phyloP scores from a whole-genome alignment of 2,329 filamentous ascomycete species.

The Tolypocladium paradoxum region DNA sequence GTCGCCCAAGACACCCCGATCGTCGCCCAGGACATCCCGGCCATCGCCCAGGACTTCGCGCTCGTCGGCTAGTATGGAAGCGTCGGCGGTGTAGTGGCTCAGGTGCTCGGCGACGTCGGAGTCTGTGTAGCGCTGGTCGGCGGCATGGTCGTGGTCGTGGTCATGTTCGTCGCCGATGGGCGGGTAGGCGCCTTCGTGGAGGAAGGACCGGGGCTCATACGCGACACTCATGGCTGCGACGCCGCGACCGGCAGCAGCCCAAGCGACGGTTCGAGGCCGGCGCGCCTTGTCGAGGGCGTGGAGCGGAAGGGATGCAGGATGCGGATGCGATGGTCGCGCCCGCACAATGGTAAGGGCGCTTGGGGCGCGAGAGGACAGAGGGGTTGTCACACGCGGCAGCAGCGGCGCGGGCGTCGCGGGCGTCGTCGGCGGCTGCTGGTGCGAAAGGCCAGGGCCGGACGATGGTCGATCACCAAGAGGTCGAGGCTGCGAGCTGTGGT shows the following conservation, averaged over 20 bases:
- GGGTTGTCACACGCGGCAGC: background rate
- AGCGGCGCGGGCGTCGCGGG: background rate
- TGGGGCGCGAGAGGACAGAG: background rate
- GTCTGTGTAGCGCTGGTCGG: constrained; percentile 31
- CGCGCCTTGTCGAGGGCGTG: constrained; percentile 4
- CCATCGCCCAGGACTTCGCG: constrained; percentile 13
- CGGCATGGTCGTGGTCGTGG: constrained; percentile 30
- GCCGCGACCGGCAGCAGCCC: constrained; percentile 9
- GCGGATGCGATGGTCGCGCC: background rate
- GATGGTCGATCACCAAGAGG: background rate
- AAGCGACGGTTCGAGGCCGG: constrained; percentile 1
- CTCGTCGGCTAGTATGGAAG: constrained; percentile 25
- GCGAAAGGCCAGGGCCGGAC: background rate
- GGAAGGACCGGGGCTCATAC: constrained; percentile 38
- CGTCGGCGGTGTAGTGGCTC: constrained; percentile 30
- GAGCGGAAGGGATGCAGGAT: background rate
- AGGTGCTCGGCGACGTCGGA: constrained; percentile 32
- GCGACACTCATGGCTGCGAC: constrained; percentile 36
- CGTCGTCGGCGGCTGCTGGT: constrained; percentile 1
- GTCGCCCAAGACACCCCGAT: constrained; percentile 9
- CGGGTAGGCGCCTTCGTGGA: constrained; percentile 37
- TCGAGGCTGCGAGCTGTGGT: constrained; percentile 2
- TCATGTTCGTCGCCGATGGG: constrained; percentile 29
- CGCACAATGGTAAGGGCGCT: background rate
- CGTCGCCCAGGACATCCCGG: constrained; percentile 18